Evolutionary conservation across 73 alveolate species (phyloP), one percentile per base, ranked within the genome.

Genomic region (Halteria grandinella): DNA sequence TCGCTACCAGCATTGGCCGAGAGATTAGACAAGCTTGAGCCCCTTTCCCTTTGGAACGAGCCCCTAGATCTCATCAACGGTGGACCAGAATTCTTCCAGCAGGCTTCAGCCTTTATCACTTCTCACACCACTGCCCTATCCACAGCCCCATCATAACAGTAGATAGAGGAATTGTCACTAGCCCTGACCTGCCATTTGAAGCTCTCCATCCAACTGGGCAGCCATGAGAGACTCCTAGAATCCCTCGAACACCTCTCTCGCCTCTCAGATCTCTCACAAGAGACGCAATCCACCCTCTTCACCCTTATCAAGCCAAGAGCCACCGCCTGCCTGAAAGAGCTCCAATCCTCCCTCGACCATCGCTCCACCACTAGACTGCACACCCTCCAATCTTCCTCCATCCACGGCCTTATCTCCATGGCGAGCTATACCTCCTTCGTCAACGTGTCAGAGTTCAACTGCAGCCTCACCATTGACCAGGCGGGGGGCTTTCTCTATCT

Each of bases 381-480:
- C n/a, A n/a, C n/a, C 48, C 51, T 86, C 59, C 44, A 78, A 57
- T 60, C 85, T 20, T 72, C 78, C 27, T 73, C 89, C 29, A 76
- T 86, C 45, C 57, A 74, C 50, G 97, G 97, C 62, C 75, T 85
- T 23, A 78, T 90, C 18, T 55, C 87, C 12, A 58, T 90, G 1
- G 82, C 94, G 0, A 72, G 78, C 32, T 58, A 69, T 27, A 53
- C 77, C 44, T 74, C 75, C 21, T 85, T 84, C 52, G 82, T 25
- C 18, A 79, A 62, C 64, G 40, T 60, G 25, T 49, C 69, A 14
- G 91, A 86, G 37, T 40, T 39, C 36, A 62, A 70, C 62, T 74
- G 92, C n/a, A 74, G 97, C 11, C 64, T 93, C 36, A 86, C 98
- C 23, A 86, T 96, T 4, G 94, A 89, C 49, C n/a, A n/a, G n/a